Evolutionary conservation across 352 stramenopile species (phyloP).

Genomic region (Pythium aquatile): DNA sequence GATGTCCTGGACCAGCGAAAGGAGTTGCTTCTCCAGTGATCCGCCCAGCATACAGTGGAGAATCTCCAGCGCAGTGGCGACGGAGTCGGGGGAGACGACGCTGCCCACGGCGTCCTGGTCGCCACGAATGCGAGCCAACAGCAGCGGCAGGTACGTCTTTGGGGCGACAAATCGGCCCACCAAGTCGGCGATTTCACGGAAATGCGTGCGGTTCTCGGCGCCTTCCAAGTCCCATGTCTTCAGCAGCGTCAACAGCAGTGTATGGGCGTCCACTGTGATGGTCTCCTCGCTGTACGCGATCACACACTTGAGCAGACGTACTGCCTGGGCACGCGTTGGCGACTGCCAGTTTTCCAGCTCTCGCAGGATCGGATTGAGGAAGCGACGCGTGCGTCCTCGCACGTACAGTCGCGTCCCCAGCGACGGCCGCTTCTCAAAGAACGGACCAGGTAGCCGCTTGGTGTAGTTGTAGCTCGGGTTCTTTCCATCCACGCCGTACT

Average conservation of each 20-base stretch:
- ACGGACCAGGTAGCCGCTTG: constrained; percentile 76
- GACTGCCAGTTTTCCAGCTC: constrained; percentile 93
- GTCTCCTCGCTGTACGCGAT: constrained; percentile 94
- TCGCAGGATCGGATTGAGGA: constrained; percentile 85
- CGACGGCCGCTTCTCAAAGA: constrained; percentile 65
- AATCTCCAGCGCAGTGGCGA: constrained; percentile 42
- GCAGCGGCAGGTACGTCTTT: constrained; percentile 63
- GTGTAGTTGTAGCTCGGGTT: constrained; percentile 85
- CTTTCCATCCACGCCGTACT: constrained; percentile 94
- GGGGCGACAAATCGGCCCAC: constrained; percentile 60
- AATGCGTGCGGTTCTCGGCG: not conserved
- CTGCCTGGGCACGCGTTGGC: constrained; percentile 76
- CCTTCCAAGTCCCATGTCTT: constrained; percentile 40
- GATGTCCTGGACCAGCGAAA: constrained; percentile 58
- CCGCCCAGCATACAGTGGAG: constrained; percentile 49
- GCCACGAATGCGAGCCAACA: constrained; percentile 57
- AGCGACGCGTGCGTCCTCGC: constrained; percentile 84
- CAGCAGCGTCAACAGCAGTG: constrained; percentile 71
- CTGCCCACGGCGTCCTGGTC: constrained; percentile 41
- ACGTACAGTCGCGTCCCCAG: constrained; percentile 92
- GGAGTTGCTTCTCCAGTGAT: constrained; percentile 53
- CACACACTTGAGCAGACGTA: constrained; percentile 87
- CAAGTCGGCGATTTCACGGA: constrained; percentile 48
- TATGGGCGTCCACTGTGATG: constrained; percentile 88
- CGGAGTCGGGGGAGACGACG: constrained; percentile 27